Base-by-base conservation (phyloP, 768 basidiomycete species). In the Butyriboletus loyo region DNA sequence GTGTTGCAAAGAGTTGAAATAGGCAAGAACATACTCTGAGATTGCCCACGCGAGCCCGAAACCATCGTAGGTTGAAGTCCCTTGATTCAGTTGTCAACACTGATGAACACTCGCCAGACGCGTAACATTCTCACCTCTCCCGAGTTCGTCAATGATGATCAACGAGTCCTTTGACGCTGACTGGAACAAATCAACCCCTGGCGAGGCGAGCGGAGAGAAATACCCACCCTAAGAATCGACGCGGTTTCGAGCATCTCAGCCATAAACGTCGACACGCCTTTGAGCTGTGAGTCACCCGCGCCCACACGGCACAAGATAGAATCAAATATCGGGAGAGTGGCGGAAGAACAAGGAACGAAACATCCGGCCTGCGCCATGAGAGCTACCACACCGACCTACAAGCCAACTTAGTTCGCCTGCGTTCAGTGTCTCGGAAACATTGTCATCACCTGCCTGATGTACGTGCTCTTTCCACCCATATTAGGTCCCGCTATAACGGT, bases 231-330 rank as follows among this genome's bases (percentile, higher is more conserved):
- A 38, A 99, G 79, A 62, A 98, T 98, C 0, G 90, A 92, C 0
- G 97, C 95, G 0, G 95, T 98, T 70, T 99, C 97, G 27, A 99
- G 79, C 97, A 98, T 98, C 71, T 99, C 97, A 2, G 94, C 95
- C 96, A 98, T 98, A 69, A 99, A 99, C 0, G 96, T 99, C 24
- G 93, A 96, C 0, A 99, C 92, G 11, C 97, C 97, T 70, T 97
- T 98, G 40, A 98, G 73, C 66, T 98, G 96, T 67, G 91, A 95
- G 67, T 99, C 97, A 0, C 97, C 97, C 0, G 97, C 97, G 9
- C 97, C 97, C 2, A 99, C 96, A 56, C 97, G 80, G 52, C 96
- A 97, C 11, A 98, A 72, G 39, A 99, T 86, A 3, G 93, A 97
- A 69, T 99, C 97, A 54, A 98, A 98, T 47, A 98, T 84, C 0